These are phyloP conservation scores for Myxozyma vanderwaltii DNA, from an alignment of 805 yeast genomes.

Conservation along the genomic window DNA sequence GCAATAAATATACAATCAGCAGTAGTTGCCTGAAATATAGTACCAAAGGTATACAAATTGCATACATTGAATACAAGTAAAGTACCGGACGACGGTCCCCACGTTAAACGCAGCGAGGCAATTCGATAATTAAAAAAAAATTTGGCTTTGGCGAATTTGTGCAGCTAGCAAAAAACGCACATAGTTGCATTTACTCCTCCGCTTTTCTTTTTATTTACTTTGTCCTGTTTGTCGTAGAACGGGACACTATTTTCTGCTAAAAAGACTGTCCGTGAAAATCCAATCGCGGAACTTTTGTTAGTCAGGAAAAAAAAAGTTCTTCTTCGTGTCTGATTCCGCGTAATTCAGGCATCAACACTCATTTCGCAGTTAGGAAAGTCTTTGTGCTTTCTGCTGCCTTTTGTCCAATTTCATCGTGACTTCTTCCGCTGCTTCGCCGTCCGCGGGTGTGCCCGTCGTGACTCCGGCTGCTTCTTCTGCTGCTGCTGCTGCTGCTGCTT, in stretches of 20 bases:
- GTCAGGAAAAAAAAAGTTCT: too few species aligned
- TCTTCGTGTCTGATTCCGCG: too few species aligned
- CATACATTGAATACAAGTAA: too few species aligned
- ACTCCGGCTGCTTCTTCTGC: constrained; percentile 7
- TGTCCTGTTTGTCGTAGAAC: constrained; percentile 5
- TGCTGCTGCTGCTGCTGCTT: neutral
- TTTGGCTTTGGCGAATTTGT: neutral
- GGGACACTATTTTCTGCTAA: neutral
- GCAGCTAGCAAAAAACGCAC: neutral
- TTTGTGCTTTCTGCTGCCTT: neutral
- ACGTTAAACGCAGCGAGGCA: neutral
- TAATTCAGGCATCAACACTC: too few species aligned
- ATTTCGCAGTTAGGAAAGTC: neutral
- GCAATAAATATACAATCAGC: too few species aligned
- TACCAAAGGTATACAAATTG: too few species aligned
- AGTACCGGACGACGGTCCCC: neutral
- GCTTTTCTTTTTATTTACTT: too few species aligned
- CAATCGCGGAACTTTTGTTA: too few species aligned
- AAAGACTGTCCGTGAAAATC: neutral
- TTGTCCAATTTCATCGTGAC: neutral
- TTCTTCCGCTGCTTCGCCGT: neutral
- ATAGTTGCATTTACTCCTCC: neutral
- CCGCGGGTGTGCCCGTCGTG: neutral
- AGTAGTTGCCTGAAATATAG: too few species aligned
- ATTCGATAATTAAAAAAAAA: constrained; percentile 1